Conservation (phyloP, 2,329 filamentous ascomycete genomes). For the Fusarium sp. region DNA sequence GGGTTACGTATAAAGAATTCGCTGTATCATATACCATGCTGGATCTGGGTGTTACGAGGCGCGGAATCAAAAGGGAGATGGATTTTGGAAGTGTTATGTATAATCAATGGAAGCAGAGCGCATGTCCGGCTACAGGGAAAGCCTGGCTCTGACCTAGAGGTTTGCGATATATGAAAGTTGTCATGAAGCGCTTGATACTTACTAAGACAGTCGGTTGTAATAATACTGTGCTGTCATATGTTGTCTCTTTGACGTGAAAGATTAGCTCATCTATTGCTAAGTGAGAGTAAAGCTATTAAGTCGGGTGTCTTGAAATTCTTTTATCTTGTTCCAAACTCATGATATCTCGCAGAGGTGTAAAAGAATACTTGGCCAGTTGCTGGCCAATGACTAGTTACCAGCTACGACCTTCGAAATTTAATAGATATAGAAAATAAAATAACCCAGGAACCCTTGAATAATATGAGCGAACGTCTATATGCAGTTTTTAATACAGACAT, state of each 20-base stretch:
- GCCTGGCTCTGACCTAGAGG: conserved; percentile 21
- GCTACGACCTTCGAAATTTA: no score
- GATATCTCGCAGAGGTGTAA: neutral
- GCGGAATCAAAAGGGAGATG: conserved; percentile 46
- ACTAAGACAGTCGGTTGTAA: conserved; percentile 22
- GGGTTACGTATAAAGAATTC: conserved; percentile 68
- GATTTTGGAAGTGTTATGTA: conserved; percentile 43
- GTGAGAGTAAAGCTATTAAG: neutral
- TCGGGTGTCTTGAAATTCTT: no score
- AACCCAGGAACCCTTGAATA: no score
- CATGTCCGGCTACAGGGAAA: conserved; percentile 25
- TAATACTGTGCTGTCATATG: conserved; percentile 2
- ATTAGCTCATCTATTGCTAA: neutral
- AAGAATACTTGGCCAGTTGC: no score
- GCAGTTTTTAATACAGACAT: no score
- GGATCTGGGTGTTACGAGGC: conserved; percentile 45
- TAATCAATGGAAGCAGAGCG: conserved; percentile 43
- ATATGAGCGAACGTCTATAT: no score
- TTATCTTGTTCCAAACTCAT: neutral
- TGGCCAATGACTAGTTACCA: no score
- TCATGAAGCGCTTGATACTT: conserved; percentile 36
- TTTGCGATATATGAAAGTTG: conserved; percentile 35
- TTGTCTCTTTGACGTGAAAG: neutral
- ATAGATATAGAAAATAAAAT: no score
- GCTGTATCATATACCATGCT: conserved; percentile 32